Percentiles rank a stretch among this genome's conserved stretches.
Evolutionary conservation across 2,329 filamentous ascomycete genomes (phyloP).

Genomic region (Cercospora canescens): DNA sequence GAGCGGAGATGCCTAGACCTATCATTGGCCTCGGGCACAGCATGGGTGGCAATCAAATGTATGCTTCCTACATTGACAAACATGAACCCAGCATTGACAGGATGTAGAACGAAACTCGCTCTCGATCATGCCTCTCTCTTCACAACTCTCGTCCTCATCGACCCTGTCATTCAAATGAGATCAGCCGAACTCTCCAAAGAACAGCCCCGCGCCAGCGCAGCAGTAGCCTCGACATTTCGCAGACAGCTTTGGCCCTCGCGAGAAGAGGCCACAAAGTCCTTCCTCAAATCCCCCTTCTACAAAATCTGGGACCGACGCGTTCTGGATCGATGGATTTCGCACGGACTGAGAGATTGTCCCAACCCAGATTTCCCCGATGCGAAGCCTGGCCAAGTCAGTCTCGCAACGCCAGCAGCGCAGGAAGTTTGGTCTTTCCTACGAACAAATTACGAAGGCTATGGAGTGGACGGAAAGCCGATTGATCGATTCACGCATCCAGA

Average conservation of each 20-base stretch:
- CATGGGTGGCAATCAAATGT: conserved; percentile 75
- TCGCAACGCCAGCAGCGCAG: conserved; percentile 82
- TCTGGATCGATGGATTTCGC: conserved; percentile 68
- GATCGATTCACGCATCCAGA: conserved; percentile 46
- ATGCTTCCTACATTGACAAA: not conserved
- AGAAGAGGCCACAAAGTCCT: conserved; percentile 65
- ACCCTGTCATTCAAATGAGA: conserved; percentile 70
- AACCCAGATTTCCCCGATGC: conserved; percentile 49
- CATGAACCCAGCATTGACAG: conserved; percentile 8
- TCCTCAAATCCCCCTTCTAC: conserved; percentile 74
- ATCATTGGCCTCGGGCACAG: conserved; percentile 86
- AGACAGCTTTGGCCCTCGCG: conserved; percentile 82
- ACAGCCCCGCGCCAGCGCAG: conserved; percentile 26
- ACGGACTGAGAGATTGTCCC: conserved; percentile 75
- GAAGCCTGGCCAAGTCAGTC: conserved; percentile 57
- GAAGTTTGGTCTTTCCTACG: conserved; percentile 79
- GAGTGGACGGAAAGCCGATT: conserved; percentile 29
- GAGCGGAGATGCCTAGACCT: conserved; percentile 74
- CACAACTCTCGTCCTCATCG: conserved; percentile 73
- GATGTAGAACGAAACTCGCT: conserved; percentile 57
- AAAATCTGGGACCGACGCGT: conserved; percentile 78
- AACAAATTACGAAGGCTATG: conserved; percentile 49
- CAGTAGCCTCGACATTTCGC: conserved; percentile 65
- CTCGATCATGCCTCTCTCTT: conserved; percentile 80
- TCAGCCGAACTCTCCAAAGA: conserved; percentile 46